Percentiles rank a stretch among this genome's conserved stretches.
Conservation (phyloP, 1,139 yeast species). For the Wickerhamomyces sp. region DNA sequence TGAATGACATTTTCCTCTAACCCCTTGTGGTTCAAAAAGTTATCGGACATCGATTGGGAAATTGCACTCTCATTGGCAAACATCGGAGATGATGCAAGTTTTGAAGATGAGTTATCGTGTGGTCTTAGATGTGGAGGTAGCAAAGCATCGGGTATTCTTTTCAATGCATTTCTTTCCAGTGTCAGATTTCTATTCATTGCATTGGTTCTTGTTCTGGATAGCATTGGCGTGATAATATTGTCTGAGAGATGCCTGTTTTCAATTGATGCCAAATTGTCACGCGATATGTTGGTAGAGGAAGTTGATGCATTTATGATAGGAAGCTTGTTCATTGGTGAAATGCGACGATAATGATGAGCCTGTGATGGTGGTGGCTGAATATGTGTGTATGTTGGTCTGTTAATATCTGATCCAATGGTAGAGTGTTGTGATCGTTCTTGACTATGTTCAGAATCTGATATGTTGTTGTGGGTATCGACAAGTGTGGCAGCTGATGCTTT, state of each 20-base stretch:
- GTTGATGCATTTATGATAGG: conserved; percentile 20
- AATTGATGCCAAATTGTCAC: conserved; percentile 3
- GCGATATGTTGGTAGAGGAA: conserved; percentile 10
- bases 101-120: conserved; percentile 7
- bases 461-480: conserved; percentile 9
- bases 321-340: conserved; percentile 14
- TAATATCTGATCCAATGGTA: background rate
- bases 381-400: background rate
- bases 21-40: background rate
- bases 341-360: conserved; percentile 4
- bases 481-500: conserved; percentile 23
- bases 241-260: conserved; percentile 1
- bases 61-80: background rate
- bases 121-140: conserved; percentile 23
- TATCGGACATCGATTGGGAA: background rate
- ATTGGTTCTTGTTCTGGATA: conserved; percentile 6
- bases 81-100: conserved; percentile 1
- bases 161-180: conserved; percentile 21
- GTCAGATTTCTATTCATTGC: conserved; percentile 9
- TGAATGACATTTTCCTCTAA: conserved; percentile 6
- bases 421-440: background rate
- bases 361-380: background rate
- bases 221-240: conserved; percentile 4
- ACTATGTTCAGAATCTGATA: conserved; percentile 1
- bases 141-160: conserved; percentile 21